A percentile compares a stretch with the other conserved stretches of the same genome.
Evolutionary conservation across 768 basidiomycete species (phyloP).

Genomic region (Hygrocybe punicea): DNA sequence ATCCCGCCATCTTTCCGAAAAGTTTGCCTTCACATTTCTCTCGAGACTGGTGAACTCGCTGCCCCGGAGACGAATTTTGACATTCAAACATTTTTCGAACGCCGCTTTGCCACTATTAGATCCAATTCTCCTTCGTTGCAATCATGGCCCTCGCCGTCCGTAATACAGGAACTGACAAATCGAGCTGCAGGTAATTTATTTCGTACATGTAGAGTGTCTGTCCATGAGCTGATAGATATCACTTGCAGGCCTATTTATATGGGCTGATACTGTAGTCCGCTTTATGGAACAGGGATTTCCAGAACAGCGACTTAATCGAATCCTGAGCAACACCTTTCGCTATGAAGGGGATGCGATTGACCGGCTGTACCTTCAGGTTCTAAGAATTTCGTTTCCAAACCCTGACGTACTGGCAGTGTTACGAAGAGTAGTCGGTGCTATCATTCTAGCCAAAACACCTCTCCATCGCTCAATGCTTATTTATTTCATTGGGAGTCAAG

Average conservation of each 20-base stretch:
- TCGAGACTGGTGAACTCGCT: not conserved
- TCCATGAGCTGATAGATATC: no score
- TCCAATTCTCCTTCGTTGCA: not conserved
- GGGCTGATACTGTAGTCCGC: not conserved
- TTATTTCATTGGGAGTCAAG: not conserved
- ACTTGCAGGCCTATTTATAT: no score
- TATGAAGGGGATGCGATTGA: not conserved
- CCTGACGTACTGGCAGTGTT: no score
- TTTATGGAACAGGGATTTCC: slow-evolving; percentile 3
- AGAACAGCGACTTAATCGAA: not conserved
- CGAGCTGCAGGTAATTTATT: slow-evolving; percentile 12
- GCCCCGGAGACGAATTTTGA: not conserved
- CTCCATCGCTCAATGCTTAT: not conserved
- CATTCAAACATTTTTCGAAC: slow-evolving; percentile 1
- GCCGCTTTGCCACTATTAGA: not conserved
- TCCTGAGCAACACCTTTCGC: not conserved
- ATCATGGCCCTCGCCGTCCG: slow-evolving; percentile 1
- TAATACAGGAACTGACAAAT: slow-evolving; percentile 12
- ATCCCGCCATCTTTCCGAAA: not conserved
- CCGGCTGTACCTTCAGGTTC: not conserved
- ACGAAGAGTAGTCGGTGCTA: not conserved
- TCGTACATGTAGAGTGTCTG: not conserved
- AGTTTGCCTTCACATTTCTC: not conserved
- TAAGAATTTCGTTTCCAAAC: not conserved
- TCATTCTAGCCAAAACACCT: slow-evolving; percentile 1